phyloP scores from a whole-genome alignment of 352 stramenopile species.

The Phytophthora citrophthora region DNA sequence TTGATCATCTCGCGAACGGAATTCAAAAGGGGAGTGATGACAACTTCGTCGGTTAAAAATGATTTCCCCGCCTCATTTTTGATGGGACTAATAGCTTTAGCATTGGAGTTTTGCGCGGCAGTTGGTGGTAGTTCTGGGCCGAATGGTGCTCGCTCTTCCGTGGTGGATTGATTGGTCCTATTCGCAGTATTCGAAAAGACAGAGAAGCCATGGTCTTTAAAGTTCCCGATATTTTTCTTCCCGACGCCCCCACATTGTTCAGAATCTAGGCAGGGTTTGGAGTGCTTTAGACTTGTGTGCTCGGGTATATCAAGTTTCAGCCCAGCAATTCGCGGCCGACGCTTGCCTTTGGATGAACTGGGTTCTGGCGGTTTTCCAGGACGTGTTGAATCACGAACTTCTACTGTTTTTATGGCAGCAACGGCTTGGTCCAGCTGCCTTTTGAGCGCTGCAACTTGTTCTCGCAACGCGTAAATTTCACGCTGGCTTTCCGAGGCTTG shows the following conservation, averaged over 20 bases:
- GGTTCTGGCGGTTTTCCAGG: not conserved
- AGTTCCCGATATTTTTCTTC: slow-evolving; percentile 4
- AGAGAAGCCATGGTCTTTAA: not conserved
- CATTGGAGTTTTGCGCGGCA: not conserved
- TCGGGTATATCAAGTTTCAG: slow-evolving; percentile 14
- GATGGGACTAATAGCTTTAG: not conserved
- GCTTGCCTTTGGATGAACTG: not conserved
- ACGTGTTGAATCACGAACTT: slow-evolving; percentile 1
- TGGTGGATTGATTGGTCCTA: not conserved
- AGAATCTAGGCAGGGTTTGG: slow-evolving; percentile 1
- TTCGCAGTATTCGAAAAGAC: not conserved
- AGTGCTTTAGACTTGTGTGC: not conserved
- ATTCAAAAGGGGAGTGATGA: not conserved
- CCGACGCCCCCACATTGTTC: not conserved
- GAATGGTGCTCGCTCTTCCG: not conserved
- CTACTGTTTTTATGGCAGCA: slow-evolving; percentile 6
- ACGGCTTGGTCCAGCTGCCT: slow-evolving; percentile 37
- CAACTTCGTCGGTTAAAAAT: too few relatives aligned
- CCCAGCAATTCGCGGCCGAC: slow-evolving; percentile 9
- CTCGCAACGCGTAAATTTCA: slow-evolving; percentile 51
- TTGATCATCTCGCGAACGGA: slow-evolving; percentile 4
- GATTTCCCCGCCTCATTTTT: not conserved
- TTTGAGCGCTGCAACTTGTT: slow-evolving; percentile 51
- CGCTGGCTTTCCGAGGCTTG: slow-evolving; percentile 39
- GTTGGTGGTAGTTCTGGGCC: not conserved